A percentile compares a stretch with the other conserved stretches of the same genome.
phyloP scores from a whole-genome alignment of 495 filamentous ascomycete genomes.

The Penicillium dipodomyicola region DNA sequence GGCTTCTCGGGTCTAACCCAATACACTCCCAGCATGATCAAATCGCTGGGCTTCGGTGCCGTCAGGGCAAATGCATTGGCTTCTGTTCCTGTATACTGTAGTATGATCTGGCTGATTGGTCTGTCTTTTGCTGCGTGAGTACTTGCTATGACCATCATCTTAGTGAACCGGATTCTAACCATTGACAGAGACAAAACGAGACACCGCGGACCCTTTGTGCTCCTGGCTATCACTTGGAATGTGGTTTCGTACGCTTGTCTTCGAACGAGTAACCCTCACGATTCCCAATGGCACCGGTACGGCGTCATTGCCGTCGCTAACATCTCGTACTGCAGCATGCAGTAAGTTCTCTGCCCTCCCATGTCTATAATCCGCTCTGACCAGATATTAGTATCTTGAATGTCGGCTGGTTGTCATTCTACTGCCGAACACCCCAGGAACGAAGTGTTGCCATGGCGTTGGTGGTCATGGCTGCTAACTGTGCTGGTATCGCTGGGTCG shows the following conservation, averaged over 20 bases:
- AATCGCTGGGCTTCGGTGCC: slow-evolving; percentile 43
- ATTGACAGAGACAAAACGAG: slow-evolving; percentile 42
- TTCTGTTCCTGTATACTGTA: slow-evolving; percentile 48
- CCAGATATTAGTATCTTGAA: slow-evolving; percentile 37
- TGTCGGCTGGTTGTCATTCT: slow-evolving; percentile 47
- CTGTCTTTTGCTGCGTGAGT: slow-evolving; percentile 41
- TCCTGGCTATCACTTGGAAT: slow-evolving; percentile 45
- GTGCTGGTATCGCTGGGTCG: slow-evolving; percentile 50
- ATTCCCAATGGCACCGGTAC: slow-evolving; percentile 41
- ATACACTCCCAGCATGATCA: slow-evolving; percentile 43
- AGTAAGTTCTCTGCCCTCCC: slow-evolving; percentile 35
- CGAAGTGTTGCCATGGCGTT: slow-evolving; percentile 54
- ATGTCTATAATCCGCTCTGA: not conserved
- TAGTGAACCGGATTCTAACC: not conserved
- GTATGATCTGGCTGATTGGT: slow-evolving; percentile 43
- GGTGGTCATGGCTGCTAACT: slow-evolving; percentile 56
- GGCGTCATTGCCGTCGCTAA: slow-evolving; percentile 49
- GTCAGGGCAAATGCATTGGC: slow-evolving; percentile 51
- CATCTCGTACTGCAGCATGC: slow-evolving; percentile 49
- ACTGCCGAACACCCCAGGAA: slow-evolving; percentile 46
- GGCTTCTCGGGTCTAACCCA: slow-evolving; percentile 43
- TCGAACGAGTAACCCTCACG: slow-evolving; percentile 20
- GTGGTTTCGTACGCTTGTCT: slow-evolving; percentile 41
- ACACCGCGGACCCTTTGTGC: slow-evolving; percentile 42
- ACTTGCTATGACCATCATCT: slow-evolving; percentile 2